Evolutionary conservation across 202 grass and related monocot genomes (phyloP), one percentile per base, ranked within the genome.

Genomic region (Elaeis oleifera): DNA sequence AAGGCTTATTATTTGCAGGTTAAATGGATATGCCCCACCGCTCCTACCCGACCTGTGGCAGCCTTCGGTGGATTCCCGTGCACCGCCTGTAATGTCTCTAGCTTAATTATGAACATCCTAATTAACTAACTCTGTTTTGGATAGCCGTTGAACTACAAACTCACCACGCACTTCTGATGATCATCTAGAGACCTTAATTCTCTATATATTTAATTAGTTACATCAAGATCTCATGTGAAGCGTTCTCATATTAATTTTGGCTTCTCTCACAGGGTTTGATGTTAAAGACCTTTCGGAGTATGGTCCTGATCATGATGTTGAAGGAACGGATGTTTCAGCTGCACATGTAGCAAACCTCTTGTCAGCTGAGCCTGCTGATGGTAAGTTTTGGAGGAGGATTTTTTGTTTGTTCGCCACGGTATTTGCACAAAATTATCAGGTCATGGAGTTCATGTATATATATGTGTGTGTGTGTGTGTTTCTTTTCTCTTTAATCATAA

Each of bases 1-100:
- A 5, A 63, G 68, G 67, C 16, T 78, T 66, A 49, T 61, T 15
- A 49, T 69, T 44, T 55, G 65, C 49, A 56, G 65, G 7, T 68
- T 22, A 68, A 68, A 27, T 68, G 65, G 65, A 68, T 68, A 21
- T 68, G 51, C 5, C 65, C 65, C 7, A 56, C 52, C 17, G 65
- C 65, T 32, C 65, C 65, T 68, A 55, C 52, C 27, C 25, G 52
- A 36, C 52, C 65, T 56, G 23, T 68, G 18, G 65, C 65, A 17
- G 54, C 36, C 17, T 14, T 56, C 6, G 65, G 65, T 68, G 65
- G 65, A 4, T 56, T 68, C 55, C 52, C 65, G 2, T 54, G 51
- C 52, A 56, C 65, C 14, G 51, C 65, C 16, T 68, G 65, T 68
- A 68, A 68, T 7, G 56, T 18, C 36, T 11, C 11, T 28, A 2